These are phyloP conservation scores for Penicillium hordei DNA, from an alignment of 2,329 filamentous ascomycete species.

Conservation along the genomic window DNA sequence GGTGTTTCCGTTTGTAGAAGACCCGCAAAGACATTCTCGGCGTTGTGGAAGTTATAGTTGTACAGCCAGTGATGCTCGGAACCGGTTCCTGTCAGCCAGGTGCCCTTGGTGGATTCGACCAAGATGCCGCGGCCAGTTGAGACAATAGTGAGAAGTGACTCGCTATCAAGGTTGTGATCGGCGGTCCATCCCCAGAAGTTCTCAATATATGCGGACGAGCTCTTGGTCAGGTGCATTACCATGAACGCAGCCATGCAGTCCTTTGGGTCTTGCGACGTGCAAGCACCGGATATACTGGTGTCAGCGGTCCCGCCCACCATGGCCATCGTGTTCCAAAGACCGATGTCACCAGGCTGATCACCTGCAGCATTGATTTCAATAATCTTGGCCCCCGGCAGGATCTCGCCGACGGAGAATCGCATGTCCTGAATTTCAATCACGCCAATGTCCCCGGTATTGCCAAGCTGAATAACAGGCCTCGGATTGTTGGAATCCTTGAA, in stretches of 20 bases:
- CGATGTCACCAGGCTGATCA: conserved; percentile 49
- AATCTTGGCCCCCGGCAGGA: conserved; percentile 47
- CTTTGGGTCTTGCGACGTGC: conserved; percentile 36
- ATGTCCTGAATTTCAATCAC: conserved; percentile 55
- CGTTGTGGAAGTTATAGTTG: conserved; percentile 49
- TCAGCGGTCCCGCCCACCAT: conserved; percentile 50
- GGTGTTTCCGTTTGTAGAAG: conserved; percentile 37
- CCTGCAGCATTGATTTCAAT: conserved; percentile 56
- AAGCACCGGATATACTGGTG: conserved; percentile 41
- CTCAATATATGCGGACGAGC: conserved; percentile 54
- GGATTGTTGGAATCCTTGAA: conserved; percentile 50
- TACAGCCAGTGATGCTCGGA: conserved; percentile 52
- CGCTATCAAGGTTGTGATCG: conserved; percentile 51
- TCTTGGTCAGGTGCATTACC: conserved; percentile 53
- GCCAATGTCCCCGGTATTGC: conserved; percentile 51
- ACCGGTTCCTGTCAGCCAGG: conserved; percentile 49
- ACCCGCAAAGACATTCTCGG: conserved; percentile 44
- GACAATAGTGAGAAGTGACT: conserved; percentile 31
- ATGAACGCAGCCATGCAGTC: conserved; percentile 52
- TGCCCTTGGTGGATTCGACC: conserved; percentile 42
- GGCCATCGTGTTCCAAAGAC: conserved; percentile 50
- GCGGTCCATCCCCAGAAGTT: conserved; percentile 55
- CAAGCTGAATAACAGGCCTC: conserved; percentile 53
- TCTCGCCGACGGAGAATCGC: conserved; percentile 52
- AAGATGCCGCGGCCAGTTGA: conserved; percentile 44